These are phyloP conservation scores for Fusarium mundagurra DNA, from an alignment of 2,329 filamentous ascomycete species.

Conservation along the genomic window DNA sequence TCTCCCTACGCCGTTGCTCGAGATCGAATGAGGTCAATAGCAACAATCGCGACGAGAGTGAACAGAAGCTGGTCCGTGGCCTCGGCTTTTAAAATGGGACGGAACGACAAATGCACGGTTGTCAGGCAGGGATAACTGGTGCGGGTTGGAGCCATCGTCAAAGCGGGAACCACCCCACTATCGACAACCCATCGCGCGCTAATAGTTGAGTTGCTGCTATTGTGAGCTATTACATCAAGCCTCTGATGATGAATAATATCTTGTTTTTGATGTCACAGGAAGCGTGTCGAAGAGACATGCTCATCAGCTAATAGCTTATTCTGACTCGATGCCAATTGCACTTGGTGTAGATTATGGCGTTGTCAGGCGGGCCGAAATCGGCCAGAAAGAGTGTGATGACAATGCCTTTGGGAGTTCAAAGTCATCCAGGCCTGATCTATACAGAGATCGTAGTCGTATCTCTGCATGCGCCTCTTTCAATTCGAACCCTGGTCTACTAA, in stretches of 20 bases:
- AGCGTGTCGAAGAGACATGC: not conserved
- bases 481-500: constrained; percentile 10
- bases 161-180: constrained; percentile 34
- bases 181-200: constrained; percentile 26
- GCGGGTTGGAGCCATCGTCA: constrained; percentile 30
- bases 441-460: constrained; percentile 11
- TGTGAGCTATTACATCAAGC: constrained; percentile 9
- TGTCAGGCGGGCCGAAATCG: not conserved
- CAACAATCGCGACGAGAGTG: constrained; percentile 8
- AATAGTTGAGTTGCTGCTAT: constrained; percentile 5
- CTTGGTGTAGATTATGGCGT: not conserved
- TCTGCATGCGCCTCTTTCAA: constrained; percentile 7
- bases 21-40: constrained; percentile 1
- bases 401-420: not conserved
- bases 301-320: not conserved
- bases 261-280: not conserved
- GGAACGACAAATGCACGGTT: constrained; percentile 39
- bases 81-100: constrained; percentile 40
- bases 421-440: constrained; percentile 7
- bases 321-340: not conserved
- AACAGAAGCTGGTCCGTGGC: constrained; percentile 46
- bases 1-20: constrained; percentile 1
- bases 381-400: not conserved
- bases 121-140: constrained; percentile 37
- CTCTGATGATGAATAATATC: not conserved